Percentiles rank a stretch among this genome's conserved stretches.
Evolutionary conservation across 768 basidiomycete species (phyloP).

Genomic region (Mycena leptocephala): DNA sequence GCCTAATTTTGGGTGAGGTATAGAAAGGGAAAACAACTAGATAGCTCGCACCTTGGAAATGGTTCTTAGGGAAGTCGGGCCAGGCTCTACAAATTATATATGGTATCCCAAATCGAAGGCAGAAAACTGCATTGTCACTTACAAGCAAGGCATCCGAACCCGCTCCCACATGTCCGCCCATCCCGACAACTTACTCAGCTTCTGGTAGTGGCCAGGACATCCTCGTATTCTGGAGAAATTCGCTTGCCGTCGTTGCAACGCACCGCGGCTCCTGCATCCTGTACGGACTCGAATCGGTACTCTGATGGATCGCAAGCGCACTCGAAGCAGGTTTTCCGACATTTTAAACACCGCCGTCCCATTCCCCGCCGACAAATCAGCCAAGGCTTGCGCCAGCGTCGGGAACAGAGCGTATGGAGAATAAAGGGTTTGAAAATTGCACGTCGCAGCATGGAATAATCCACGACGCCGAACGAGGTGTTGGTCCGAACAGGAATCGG

Average conservation of each 20-base stretch:
- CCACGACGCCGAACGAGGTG: constrained; percentile 53
- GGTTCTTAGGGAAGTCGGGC: constrained; percentile 29
- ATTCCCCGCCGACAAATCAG: constrained; percentile 52
- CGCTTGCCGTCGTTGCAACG: constrained; percentile 25
- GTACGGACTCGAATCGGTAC: constrained; percentile 3
- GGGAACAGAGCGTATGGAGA: constrained; percentile 52
- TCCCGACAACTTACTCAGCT: constrained; percentile 8
- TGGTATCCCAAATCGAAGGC: not conserved
- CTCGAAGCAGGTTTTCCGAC: constrained; percentile 42
- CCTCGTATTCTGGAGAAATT: constrained; percentile 17
- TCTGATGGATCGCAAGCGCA: constrained; percentile 47
- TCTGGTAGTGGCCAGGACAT: not conserved
- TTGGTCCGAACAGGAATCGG: constrained; percentile 55
- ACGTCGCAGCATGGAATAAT: constrained; percentile 49
- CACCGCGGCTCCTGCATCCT: not conserved
- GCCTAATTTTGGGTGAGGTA: constrained; percentile 68
- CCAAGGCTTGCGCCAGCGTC: constrained; percentile 52
- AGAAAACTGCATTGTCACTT: not conserved
- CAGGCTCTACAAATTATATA: constrained; percentile 15
- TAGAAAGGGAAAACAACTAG: constrained; percentile 50
- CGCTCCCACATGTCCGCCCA: constrained; percentile 9
- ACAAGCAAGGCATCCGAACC: constrained; percentile 11
- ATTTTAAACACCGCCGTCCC: constrained; percentile 45
- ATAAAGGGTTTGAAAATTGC: constrained; percentile 54
- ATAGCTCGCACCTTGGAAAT: constrained; percentile 22